Percentiles rank a stretch among this genome's conserved stretches.
Conservation (phyloP, 345 rosid species). For the Aegle marmelos region DNA sequence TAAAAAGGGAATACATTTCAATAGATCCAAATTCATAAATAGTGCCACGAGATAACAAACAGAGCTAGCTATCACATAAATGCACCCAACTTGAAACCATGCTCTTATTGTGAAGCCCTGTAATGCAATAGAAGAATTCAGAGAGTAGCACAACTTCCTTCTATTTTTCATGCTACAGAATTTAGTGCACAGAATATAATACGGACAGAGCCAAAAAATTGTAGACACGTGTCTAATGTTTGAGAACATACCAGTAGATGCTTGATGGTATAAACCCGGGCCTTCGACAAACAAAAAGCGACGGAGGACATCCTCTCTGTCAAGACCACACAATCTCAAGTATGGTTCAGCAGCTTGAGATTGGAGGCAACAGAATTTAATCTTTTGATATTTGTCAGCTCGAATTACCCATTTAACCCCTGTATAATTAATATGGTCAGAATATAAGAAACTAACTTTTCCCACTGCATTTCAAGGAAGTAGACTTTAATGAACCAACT, state of each 20-base stretch:
- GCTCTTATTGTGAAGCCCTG: background rate
- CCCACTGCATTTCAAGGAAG: background rate
- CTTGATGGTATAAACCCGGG: constrained; percentile 69
- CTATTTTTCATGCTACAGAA: background rate
- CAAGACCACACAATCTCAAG: constrained; percentile 64
- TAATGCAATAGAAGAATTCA: background rate
- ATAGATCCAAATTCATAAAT: background rate
- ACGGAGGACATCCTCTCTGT: constrained; percentile 66
- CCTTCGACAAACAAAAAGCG: constrained; percentile 89
- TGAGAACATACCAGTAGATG: constrained; percentile 66
- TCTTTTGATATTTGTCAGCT: constrained; percentile 79
- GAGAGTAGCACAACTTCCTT: background rate
- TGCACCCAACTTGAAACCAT: background rate
- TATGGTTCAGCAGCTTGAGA: constrained; percentile 87
- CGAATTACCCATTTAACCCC: constrained; percentile 92
- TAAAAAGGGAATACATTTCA: background rate
- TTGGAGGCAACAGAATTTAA: constrained; percentile 91
- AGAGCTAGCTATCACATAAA: background rate
- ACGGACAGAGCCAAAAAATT: background rate
- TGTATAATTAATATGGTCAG: constrained; percentile 17
- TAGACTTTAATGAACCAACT: background rate
- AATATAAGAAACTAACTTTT: background rate
- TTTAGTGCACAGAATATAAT: background rate
- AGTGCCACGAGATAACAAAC: background rate
- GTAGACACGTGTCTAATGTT: background rate